Conservation (phyloP, 176 grass and related monocot species). For the Paspalum vaginatum region DNA sequence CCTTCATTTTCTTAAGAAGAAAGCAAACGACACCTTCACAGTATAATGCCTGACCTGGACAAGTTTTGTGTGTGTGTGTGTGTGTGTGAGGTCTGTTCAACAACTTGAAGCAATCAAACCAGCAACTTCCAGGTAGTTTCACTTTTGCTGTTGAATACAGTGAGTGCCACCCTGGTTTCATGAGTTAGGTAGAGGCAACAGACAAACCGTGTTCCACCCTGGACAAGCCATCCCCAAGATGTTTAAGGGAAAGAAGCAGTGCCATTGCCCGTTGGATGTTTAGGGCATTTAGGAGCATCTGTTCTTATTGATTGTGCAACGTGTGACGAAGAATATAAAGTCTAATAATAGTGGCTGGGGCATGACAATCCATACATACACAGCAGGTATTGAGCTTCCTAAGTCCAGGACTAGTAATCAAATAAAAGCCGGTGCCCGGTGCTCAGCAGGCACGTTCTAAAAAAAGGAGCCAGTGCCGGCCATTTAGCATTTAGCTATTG, state of each 20-base stretch:
- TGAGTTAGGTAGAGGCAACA: conserved; percentile 31
- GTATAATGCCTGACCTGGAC: conserved; percentile 35
- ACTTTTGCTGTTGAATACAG: conserved; percentile 3
- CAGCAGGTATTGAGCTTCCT: too few species aligned
- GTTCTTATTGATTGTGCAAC: background rate
- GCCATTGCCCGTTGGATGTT: background rate
- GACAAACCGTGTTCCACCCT: background rate
- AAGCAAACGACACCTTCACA: conserved; percentile 36
- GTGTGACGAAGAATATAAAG: background rate
- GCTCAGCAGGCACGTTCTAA: background rate
- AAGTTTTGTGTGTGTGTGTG: background rate
- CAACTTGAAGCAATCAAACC: conserved; percentile 21
- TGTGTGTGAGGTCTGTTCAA: background rate
- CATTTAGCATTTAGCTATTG: background rate
- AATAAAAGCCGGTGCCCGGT: too few species aligned
- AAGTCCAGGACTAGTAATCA: too few species aligned
- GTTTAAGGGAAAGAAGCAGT: background rate
- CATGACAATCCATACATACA: background rate
- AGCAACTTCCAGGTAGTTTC: background rate
- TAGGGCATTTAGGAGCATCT: background rate
- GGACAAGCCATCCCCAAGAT: background rate
- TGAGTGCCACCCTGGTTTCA: conserved; percentile 16
- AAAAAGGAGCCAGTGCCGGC: background rate
- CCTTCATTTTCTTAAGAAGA: conserved; percentile 43
- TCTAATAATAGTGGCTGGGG: background rate